Percentiles rank a stretch among this genome's conserved stretches.
Evolutionary conservation across 352 stramenopile genomes (phyloP).

Genomic region (Pythium phragmitis): DNA sequence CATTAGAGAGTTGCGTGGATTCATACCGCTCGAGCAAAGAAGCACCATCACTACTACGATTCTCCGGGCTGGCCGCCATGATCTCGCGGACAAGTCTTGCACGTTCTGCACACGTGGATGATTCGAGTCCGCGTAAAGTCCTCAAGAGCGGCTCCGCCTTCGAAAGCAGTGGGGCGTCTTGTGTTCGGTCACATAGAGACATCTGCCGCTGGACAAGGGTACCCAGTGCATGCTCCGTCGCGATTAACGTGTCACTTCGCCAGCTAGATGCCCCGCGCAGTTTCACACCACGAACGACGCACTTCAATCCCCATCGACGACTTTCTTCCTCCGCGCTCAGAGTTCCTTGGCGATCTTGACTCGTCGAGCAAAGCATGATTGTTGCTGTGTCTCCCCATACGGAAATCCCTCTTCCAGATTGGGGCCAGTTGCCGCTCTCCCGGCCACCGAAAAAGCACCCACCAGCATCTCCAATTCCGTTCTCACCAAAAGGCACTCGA

Average conservation of each 20-base stretch:
- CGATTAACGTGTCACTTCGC: slow-evolving; percentile 33
- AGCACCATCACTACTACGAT: neutral
- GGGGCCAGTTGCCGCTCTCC: slow-evolving; percentile 52
- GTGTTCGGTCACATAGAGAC: slow-evolving; percentile 2
- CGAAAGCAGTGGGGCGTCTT: neutral
- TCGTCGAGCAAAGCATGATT: slow-evolving; percentile 64
- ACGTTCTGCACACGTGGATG: neutral
- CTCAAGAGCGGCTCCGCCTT: slow-evolving; percentile 5
- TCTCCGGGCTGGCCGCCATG: neutral
- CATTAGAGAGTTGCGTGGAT: neutral
- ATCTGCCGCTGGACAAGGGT: slow-evolving; percentile 15
- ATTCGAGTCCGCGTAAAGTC: neutral
- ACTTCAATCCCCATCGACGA: slow-evolving; percentile 60
- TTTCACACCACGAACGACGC: slow-evolving; percentile 47
- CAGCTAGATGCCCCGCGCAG: slow-evolving; percentile 21
- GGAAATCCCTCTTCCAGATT: slow-evolving; percentile 37
- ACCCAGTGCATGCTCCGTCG: slow-evolving; percentile 38
- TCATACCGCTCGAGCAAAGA: slow-evolving; percentile 11
- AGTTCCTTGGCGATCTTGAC: slow-evolving; percentile 42
- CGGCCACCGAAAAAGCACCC: slow-evolving; percentile 67
- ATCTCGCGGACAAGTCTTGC: slow-evolving; percentile 9
- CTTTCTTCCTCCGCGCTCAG: slow-evolving; percentile 34
- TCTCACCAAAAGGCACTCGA: slow-evolving; percentile 52
- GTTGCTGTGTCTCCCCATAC: slow-evolving; percentile 64
- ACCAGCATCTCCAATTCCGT: slow-evolving; percentile 58